Base-by-base conservation (phyloP, 2,329 filamentous ascomycete genomes). In the Claviceps africana region DNA sequence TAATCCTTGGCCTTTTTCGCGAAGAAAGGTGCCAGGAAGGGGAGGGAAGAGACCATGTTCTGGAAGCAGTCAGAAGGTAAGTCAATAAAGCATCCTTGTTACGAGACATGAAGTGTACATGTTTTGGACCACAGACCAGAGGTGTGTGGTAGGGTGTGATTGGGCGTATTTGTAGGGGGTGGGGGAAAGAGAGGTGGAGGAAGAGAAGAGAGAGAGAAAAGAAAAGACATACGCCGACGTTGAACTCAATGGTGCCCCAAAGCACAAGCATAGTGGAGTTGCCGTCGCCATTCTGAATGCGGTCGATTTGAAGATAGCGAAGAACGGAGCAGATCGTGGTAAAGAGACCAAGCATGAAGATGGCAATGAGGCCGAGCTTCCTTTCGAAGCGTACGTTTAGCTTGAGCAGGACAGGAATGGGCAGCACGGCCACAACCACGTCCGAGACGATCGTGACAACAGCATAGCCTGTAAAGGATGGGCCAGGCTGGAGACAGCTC, bases 211-310 rank as follows among this genome's bases (percentile, higher is more conserved):
- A 21, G 44, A 33, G 30, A 17, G 30, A 33, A 10, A 31, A n/a
- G 15, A 11, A 9, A 17, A 2, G 2, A 59, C 73, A 59, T 68
- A 78, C 75, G 11, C 76, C 76, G 31, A 78, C 70, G 56, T 79
- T 78, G 61, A 79, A 75, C 59, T 79, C 76, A 52, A 79, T 74
- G 2, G 72, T 74, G 4, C 76, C 76, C 76, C 76, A 79, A 0
- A 79, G 63, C 1, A 79, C 68, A 11, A 79, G 65, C 71, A 76
- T 74, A 4, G 76, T 78, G 0, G 76, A 77, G 57, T 78, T 75
- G 9, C 75, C 74, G 39, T 77, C 73, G 2, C 72, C 73, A 13
- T 64, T 62, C 17, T 73, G 71, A 40, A 79, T 75, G 0, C 69
- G 64, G 54, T 72, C 61, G 54, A 79, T 78, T 56, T 78, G 73